Base-by-base conservation (phyloP, 805 yeast genomes). In the Candida pini region DNA sequence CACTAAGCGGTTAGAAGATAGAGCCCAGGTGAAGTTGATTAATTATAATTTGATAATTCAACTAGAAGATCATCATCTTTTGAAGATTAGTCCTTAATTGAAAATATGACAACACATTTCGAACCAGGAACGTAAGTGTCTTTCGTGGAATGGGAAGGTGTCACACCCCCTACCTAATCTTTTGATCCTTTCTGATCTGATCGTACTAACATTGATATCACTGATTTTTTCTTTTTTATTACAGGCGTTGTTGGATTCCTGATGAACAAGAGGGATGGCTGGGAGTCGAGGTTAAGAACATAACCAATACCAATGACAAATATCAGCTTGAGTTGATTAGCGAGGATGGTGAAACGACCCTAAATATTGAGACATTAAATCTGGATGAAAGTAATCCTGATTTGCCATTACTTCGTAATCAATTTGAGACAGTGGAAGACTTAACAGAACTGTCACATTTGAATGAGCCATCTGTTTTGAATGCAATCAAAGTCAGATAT, bases 401-500 rank as follows among this genome's bases (percentile, higher is more conserved):
- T 34, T 66, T 86, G 36, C 95, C 96, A 4, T 76, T 87, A 21
- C 71, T 89, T 55, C 74, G 96, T 57, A 90, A 90, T 57, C 97
- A 96, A 33, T 69, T 87, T 44, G 98, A 90, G 60, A 83, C 96
- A 3, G 87, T 94, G 14, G 97, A 90, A 56, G 98, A 92, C 63
- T 72, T 90, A 52, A 92, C 97, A 2, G 81, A 88, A 35, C 70
- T 90, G 36, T 88, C 97, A 1, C 89, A 90, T 55, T 67, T 92
- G 49, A 90, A 90, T 59, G 98, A 90, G 59, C 97, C 98, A 2
- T 94, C 97, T 1, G 96, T 90, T 31, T 71, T 90, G 47, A 94
- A 89, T 53, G 97, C 97, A 14, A 90, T 92, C 56, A 81, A 78
- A 52, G 76, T 84, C 43, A 76, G 98, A 47, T 90, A 92, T 56